Base-by-base conservation (phyloP, 2,329 filamentous ascomycete species). In the Fusarium nygamai region DNA sequence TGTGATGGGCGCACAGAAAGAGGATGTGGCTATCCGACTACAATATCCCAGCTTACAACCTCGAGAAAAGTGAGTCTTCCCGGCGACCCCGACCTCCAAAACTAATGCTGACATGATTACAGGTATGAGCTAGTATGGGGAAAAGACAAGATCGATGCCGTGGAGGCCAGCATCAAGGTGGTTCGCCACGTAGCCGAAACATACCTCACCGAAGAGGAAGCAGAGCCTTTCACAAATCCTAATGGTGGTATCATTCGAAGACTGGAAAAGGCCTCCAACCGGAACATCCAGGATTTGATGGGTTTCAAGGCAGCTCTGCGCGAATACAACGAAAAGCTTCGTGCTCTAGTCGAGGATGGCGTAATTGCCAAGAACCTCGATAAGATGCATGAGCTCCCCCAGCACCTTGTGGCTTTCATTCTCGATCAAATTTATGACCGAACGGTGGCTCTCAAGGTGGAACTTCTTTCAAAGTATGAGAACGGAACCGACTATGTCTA, bases 401-500 rank as follows among this genome's bases (percentile, higher is more conserved):
- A 93, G 48, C 89, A 90, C 50, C 89, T 95, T 56, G 91, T 95
- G 53, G 91, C 93, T 75, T 92, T 94, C 75, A 96, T 98, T 77
- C 88, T 97, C 47, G 91, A 90, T 62, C 95, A 99, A 81, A 93
- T 94, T 29, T 98, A 98, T 84, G 92, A 95, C 78, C 94, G 96
- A 58, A 97, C 94, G 10, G 96, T 99, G 13, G 96, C 95, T 5
- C 95, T 94, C 11, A 91, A 93, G 69, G 94, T 98, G 31, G 94
- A 97, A 72, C 90, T 92, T 16, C 89, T 98, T 19, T 91, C 91
- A 67, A 92, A 93, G 77, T 98, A 98, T 81, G 91, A 96, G 79
- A 94, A 95, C 80, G 96, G 95, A 76, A 94, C 93, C 74, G 94
- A 97, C 82, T 96, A 97, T 77, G 94, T 97, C 44, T 99, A 99